phyloP scores from a whole-genome alignment of 768 basidiomycete genomes.

The Exsudoporus frostii region DNA sequence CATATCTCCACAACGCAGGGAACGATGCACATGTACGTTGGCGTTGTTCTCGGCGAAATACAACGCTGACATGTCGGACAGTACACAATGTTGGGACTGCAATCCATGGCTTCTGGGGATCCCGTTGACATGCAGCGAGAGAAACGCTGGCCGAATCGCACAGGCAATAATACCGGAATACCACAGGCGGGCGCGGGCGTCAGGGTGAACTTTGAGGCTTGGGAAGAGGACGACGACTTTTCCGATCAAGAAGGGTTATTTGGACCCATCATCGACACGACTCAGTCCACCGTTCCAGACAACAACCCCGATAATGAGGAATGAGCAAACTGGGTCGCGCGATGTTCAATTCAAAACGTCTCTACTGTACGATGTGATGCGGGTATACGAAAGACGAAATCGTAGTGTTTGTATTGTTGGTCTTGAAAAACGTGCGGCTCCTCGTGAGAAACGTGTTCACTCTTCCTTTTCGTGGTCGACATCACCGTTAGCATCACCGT shows the following conservation, averaged over 20 bases:
- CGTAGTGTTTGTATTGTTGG: neutral
- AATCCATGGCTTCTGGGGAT: constrained; percentile 70
- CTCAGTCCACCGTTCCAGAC: constrained; percentile 1
- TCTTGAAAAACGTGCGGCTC: neutral
- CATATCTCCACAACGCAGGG: constrained; percentile 76
- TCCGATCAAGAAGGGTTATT: constrained; percentile 44
- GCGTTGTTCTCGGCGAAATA: neutral
- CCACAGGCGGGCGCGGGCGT: constrained; percentile 32
- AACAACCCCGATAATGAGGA: neutral
- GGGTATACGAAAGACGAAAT: constrained; percentile 7
- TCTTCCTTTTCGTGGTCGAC: constrained; percentile 31
- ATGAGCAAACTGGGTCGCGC: neutral
- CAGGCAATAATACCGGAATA: constrained; percentile 20
- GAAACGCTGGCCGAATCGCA: constrained; percentile 72
- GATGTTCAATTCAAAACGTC: neutral
- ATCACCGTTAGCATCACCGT: constrained; percentile 37
- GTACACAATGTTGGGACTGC: constrained; percentile 69
- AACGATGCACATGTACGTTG: constrained; percentile 76
- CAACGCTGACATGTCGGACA: constrained; percentile 27
- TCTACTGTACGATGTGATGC: constrained; percentile 7
- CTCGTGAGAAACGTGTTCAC: constrained; percentile 10
- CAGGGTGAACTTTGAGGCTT: constrained; percentile 55
- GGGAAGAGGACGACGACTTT: constrained; percentile 53
- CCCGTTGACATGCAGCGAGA: constrained; percentile 74
- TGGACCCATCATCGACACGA: constrained; percentile 22